A percentile compares a stretch with the other conserved stretches of the same genome.
These are phyloP conservation scores for Sugiyamaella castrensis DNA, from an alignment of 1,139 yeast genomes.

Conservation along the genomic window DNA sequence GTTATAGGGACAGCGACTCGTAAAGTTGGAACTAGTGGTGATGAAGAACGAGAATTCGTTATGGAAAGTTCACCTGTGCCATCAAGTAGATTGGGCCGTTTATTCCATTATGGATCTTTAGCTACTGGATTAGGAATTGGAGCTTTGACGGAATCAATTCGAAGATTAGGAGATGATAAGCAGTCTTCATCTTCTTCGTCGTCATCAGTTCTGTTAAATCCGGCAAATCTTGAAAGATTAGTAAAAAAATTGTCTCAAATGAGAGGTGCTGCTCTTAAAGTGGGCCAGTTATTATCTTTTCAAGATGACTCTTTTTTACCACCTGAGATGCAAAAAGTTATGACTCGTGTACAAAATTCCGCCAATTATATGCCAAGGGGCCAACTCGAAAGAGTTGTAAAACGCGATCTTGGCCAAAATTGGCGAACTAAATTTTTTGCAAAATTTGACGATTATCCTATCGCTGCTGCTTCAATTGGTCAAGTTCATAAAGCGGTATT, in stretches of 20 bases:
- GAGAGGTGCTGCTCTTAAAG: conserved; percentile 97
- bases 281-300: conserved; percentile 93
- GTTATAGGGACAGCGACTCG: not conserved
- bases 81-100: conserved; percentile 74
- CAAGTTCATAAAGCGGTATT: conserved; percentile 89
- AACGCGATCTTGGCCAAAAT: conserved; percentile 64
- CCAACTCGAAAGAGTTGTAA: conserved; percentile 77
- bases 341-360: conserved; percentile 82
- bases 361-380: conserved; percentile 97
- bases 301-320: conserved; percentile 85
- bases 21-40: conserved; percentile 30
- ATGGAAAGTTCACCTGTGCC: conserved; percentile 74
- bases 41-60: conserved; percentile 43
- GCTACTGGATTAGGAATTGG: conserved; percentile 93
- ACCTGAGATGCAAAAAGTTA: conserved; percentile 73
- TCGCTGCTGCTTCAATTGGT: conserved; percentile 97
- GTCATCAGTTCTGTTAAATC: conserved; percentile 64
- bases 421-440: conserved; percentile 74
- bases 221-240: conserved; percentile 80
- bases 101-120: conserved; percentile 87
- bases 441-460: conserved; percentile 80
- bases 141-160: conserved; percentile 74
- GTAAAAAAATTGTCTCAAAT: conserved; percentile 84
- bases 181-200: conserved; percentile 46
- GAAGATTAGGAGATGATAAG: conserved; percentile 53